A percentile compares a stretch with the other conserved stretches of the same genome.
These are phyloP conservation scores for Panellus pusillus DNA, from an alignment of 768 basidiomycete genomes.

Conservation along the genomic window DNA sequence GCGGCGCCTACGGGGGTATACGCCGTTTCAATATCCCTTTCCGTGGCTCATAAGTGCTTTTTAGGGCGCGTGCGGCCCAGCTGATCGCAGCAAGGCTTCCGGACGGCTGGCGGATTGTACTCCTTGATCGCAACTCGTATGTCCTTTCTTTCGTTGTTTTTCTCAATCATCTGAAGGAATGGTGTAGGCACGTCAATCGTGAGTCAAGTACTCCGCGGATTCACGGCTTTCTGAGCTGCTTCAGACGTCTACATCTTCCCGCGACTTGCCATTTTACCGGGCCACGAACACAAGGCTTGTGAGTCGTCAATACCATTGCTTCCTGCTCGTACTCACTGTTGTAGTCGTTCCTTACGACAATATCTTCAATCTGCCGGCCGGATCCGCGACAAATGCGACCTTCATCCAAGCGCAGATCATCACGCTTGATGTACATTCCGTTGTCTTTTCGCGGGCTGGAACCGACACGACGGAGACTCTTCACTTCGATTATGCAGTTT, in stretches of 20 bases:
- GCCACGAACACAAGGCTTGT: constrained; percentile 69
- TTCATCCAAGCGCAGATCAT: constrained; percentile 48
- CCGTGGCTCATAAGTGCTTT: not conserved
- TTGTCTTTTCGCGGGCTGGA: constrained; percentile 47
- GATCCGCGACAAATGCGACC: constrained; percentile 24
- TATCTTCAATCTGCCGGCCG: constrained; percentile 36
- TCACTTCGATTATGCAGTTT: constrained; percentile 56
- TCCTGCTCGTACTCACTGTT: not conserved
- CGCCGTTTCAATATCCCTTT: not conserved
- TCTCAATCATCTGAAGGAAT: not conserved
- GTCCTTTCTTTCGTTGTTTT: constrained; percentile 21
- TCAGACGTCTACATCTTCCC: constrained; percentile 60
- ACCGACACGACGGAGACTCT: constrained; percentile 33
- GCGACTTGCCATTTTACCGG: constrained; percentile 54
- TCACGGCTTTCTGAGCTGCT: not conserved
- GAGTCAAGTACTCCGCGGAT: constrained; percentile 10
- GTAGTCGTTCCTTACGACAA: constrained; percentile 56
- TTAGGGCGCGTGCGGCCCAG: constrained; percentile 51
- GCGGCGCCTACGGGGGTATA: constrained; percentile 57
- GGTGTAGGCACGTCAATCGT: constrained; percentile 49
- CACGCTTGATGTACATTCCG: constrained; percentile 35
- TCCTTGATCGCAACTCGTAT: constrained; percentile 62
- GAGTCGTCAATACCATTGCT: constrained; percentile 18
- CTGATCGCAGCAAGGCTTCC: constrained; percentile 50
- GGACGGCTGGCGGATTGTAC: constrained; percentile 51